These are phyloP conservation scores for Fusarium acutatum DNA, from an alignment of 2,329 filamentous ascomycete species.

Conservation along the genomic window DNA sequence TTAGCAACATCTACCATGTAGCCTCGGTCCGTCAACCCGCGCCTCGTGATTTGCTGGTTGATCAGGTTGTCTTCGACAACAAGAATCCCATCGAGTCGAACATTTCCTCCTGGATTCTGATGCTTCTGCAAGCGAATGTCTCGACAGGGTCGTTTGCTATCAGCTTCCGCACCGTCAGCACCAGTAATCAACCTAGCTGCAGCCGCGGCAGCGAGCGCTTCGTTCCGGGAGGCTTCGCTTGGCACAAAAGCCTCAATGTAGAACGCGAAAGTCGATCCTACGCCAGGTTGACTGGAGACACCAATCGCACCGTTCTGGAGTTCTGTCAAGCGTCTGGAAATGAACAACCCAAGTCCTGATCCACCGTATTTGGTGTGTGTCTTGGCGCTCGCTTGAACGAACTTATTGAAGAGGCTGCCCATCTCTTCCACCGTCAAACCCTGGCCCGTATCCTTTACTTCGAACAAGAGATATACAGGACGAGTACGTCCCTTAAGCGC, in stretches of 20 bases:
- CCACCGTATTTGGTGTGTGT: conserved; percentile 84
- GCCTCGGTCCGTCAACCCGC: conserved; percentile 59
- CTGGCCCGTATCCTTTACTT: conserved; percentile 80
- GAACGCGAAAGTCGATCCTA: conserved; percentile 80
- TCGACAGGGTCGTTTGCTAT: conserved; percentile 32
- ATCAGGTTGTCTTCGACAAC: conserved; percentile 70
- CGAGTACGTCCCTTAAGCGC: conserved; percentile 49
- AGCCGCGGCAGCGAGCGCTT: conserved; percentile 51
- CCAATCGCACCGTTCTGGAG: conserved; percentile 83
- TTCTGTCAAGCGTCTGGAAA: conserved; percentile 80
- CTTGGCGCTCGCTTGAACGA: conserved; percentile 78
- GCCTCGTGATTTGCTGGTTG: conserved; percentile 65
- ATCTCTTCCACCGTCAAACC: conserved; percentile 77
- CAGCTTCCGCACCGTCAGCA: conserved; percentile 28
- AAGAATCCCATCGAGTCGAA: conserved; percentile 54
- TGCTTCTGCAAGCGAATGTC: conserved; percentile 35
- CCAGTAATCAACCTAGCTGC: conserved; percentile 45
- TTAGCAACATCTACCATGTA: conserved; percentile 63
- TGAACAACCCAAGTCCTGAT: conserved; percentile 80
- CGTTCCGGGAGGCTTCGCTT: conserved; percentile 49
- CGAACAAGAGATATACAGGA: conserved; percentile 72
- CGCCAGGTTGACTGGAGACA: conserved; percentile 71
- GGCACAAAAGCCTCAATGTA: conserved; percentile 69
- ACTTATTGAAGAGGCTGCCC: conserved; percentile 78
- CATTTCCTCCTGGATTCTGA: conserved; percentile 40